Base-by-base conservation (phyloP, 2,329 filamentous ascomycete genomes). In the Fusarium poae region DNA sequence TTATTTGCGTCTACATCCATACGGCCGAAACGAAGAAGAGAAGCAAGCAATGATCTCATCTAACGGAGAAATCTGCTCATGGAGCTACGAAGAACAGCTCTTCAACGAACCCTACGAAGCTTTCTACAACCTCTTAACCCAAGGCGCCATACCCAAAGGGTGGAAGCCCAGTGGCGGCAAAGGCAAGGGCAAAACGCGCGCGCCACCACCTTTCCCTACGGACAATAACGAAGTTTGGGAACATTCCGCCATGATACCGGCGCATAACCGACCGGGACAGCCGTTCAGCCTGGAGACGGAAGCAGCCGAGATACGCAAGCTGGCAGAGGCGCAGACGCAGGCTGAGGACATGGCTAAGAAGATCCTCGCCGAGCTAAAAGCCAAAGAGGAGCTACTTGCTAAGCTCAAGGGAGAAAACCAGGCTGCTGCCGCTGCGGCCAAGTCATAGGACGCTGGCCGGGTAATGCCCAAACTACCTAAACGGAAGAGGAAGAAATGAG, bases 101-200 rank as follows among this genome's bases (percentile, higher is more conserved):
- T 99, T 99, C 85, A 98, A 97, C 81, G 96, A 99, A 79, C 96
- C 96, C 0, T 96, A 94, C 73, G 93, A 97, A 79, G 88, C 92
- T 45, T 95, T 99, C 76, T 97, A 93, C 80, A 93, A 97, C 67
- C 84, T 93, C 29, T 84, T 99, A 65, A 98, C 94, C 3, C 85
- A 86, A 8, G 92, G 92, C 64, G 88, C 89, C 27, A 88, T 85
- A 7, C 83, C 84, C 51, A 83, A 82, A 68, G 80, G 80, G 67
- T 83, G 79, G 75, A 75, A 78, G 67, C 66, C 77, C 51, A 75
- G 76, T 51, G 85, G 85, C 56, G 87, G 86, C 42, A 88, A 87
- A 71, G 87, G 86, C 39, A 84, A 84, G 72, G 77, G 75, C 7
- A 85, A 78, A 77, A 83, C 67, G 74, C 74, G 75, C 70, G 80